Base-by-base conservation (phyloP, 2,329 filamentous ascomycete species). In the Botrytis aclada region DNA sequence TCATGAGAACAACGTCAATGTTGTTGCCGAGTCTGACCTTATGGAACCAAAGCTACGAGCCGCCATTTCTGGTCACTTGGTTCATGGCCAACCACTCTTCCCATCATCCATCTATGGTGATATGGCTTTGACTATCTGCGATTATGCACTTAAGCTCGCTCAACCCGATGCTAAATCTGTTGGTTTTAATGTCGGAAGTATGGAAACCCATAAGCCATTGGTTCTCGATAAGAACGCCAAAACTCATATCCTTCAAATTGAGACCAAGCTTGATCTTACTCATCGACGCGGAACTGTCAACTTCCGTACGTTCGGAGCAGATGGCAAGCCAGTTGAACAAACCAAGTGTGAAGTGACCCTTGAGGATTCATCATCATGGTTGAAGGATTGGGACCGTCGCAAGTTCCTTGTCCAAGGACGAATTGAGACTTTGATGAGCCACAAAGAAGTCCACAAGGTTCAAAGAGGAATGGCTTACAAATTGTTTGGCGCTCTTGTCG, bases 381-480 rank as follows among this genome's bases (percentile, higher is more conserved):
- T 65, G 64, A 61, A 73, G 64, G 58, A 70, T 58, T 69, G 74
- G 74, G 62, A 74, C 7, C 69, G 72, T 47, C 43, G 72, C 47
- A 65, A 69, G 69, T 63, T 65, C 69, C 60, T 74, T 56, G 25
- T 72, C 91, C 80, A 72, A 62, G 71, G 71, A 12, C 72, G 77
- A 32, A 75, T 75, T 25, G 71, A 91, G 90, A 75, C 39, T 74
- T 69, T 70, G 60, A 74, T 74, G 60, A 73, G 41, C 41, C 73
- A 73, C 56, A 74, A 74, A 39, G 70, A 75, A 34, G 90, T 91
- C 45, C 91, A 92, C 80, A 91, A 92, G 82, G 87, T 94, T 74
- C 88, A 91, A 65, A 89, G 91, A 39, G 91, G 87, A 58, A 22
- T 94, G 83, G 90, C 91, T 29, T 95, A 95, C 86, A 94, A 94